Base-by-base conservation (phyloP, 495 filamentous ascomycete species). In the Clohesyomyces aquaticus region DNA sequence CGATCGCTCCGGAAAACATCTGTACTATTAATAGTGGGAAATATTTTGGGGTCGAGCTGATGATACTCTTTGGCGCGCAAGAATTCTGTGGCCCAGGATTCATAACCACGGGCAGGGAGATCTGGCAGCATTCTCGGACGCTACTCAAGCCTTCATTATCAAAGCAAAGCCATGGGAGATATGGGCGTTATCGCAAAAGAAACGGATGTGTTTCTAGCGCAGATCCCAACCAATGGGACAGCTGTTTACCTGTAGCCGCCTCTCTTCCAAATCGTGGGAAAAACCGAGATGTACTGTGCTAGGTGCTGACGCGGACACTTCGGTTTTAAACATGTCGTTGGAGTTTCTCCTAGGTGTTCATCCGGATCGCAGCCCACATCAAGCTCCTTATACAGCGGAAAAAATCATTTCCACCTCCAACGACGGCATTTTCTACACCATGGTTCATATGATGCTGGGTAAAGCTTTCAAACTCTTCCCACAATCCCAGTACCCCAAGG, bases 11-110 rank as follows among this genome's bases (percentile, higher is more conserved):
- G 8, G 57, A 61, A 32, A 61, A 61, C 27, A 27, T 61, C 21
- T 18, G 47, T 11, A 25, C 18, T 6, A 21, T 53, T 11, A 53
- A 46, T 52, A 4, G 19, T 3, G 21, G 22, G 3, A 61, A 61
- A 38, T 25, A 50, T 8, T 61, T 9, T 4, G 57, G 57, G 8
- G 27, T 61, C 12, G 23, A 41, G 19, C 50, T 41, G 26, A 12
- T 61, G 46, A 4, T 45, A 29, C 47, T 61, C 9, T 6, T 47
- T 9, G 48, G 47, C 9, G 53, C 53, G 57, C 46, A 61, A 32
- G 51, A 61, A n/a, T 51, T 51, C 22, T 61, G 57, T 25, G 41
- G 57, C 10, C 10, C 22, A 22, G 57, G 57, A n/a, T 53, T 61
- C 26, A 4, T 53, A 3, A 61, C 57, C 16, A 61, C 48, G 23